These are phyloP conservation scores for Penicillium robsamsonii DNA, from an alignment of 495 filamentous ascomycete species.

Conservation along the genomic window DNA sequence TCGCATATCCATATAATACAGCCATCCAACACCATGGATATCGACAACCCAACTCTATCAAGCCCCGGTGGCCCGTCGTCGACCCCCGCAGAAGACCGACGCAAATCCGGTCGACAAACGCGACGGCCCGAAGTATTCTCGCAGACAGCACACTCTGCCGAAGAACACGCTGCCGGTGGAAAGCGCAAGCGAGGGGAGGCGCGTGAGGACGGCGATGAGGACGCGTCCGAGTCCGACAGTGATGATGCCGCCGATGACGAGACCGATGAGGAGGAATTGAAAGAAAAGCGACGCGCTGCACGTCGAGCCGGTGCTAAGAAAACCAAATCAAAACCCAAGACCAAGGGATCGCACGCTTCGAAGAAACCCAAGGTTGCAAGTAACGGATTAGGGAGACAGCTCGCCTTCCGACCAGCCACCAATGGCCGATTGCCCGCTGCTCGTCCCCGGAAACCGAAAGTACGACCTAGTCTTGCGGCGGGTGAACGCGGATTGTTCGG, in stretches of 20 bases:
- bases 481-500: slow-evolving; percentile 74
- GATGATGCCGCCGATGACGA: slow-evolving; percentile 51
- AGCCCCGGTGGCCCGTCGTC: slow-evolving; percentile 29
- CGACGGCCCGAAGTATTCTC: slow-evolving; percentile 69
- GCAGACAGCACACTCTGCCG: slow-evolving; percentile 35
- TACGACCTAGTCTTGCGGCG: slow-evolving; percentile 60
- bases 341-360: slow-evolving; percentile 32
- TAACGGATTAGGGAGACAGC: slow-evolving; percentile 54
- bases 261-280: slow-evolving; percentile 65
- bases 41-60: slow-evolving; percentile 31
- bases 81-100: slow-evolving; percentile 54
- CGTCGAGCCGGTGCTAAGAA: slow-evolving; percentile 61
- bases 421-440: slow-evolving; percentile 43
- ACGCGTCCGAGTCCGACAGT: slow-evolving; percentile 52
- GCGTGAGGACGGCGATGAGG: slow-evolving; percentile 48
- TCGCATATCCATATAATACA: slow-evolving; percentile 1
- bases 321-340: slow-evolving; percentile 40
- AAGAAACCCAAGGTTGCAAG: slow-evolving; percentile 56
- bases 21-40: slow-evolving; percentile 29
- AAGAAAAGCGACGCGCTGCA: slow-evolving; percentile 52
- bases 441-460: slow-evolving; percentile 53
- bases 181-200: slow-evolving; percentile 56
- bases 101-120: slow-evolving; percentile 79
- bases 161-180: slow-evolving; percentile 35
- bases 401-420: slow-evolving; percentile 49